A percentile compares a stretch with the other conserved stretches of the same genome.
Conservation (phyloP, 805 yeast genomes). For the Cyberlindnera saturnus region DNA sequence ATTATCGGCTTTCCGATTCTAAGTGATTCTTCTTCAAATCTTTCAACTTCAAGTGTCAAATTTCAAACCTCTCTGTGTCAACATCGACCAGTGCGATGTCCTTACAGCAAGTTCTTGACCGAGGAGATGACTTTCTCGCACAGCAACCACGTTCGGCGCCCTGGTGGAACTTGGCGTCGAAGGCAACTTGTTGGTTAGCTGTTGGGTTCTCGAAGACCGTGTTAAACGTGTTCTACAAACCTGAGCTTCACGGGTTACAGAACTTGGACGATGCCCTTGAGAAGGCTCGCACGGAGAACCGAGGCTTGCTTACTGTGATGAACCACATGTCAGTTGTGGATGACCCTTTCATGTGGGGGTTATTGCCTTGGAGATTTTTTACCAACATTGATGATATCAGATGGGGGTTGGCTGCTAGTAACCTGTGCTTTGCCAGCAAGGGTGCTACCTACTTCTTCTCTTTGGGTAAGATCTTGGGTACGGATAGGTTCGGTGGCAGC, state of each 20-base stretch:
- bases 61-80: neutral
- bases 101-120: conserved; percentile 54
- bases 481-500: conserved; percentile 85
- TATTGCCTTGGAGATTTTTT: conserved; percentile 67
- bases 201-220: conserved; percentile 60
- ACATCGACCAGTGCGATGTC: conserved; percentile 42
- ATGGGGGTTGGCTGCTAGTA: conserved; percentile 94
- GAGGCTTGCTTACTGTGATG: conserved; percentile 82
- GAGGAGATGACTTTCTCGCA: conserved; percentile 67
- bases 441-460: conserved; percentile 60
- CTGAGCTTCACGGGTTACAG: conserved; percentile 55
- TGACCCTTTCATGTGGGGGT: conserved; percentile 88
- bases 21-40: too few species aligned
- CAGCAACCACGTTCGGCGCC: conserved; percentile 54
- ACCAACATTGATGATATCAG: conserved; percentile 60
- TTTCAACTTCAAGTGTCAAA: neutral
- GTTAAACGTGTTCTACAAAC: conserved; percentile 56
- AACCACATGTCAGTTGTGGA: conserved; percentile 90
- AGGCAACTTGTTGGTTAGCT: conserved; percentile 60
- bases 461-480: conserved; percentile 81
- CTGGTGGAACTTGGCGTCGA: conserved; percentile 65
- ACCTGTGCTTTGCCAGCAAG: conserved; percentile 69
- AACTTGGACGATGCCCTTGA: conserved; percentile 57
- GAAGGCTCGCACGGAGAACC: conserved; percentile 57
- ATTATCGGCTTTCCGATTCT: too few species aligned